Percentiles rank a stretch among this genome's conserved stretches.
These are phyloP conservation scores for Sophora flavescens DNA, from an alignment of 306 rosid species.

Conservation along the genomic window DNA sequence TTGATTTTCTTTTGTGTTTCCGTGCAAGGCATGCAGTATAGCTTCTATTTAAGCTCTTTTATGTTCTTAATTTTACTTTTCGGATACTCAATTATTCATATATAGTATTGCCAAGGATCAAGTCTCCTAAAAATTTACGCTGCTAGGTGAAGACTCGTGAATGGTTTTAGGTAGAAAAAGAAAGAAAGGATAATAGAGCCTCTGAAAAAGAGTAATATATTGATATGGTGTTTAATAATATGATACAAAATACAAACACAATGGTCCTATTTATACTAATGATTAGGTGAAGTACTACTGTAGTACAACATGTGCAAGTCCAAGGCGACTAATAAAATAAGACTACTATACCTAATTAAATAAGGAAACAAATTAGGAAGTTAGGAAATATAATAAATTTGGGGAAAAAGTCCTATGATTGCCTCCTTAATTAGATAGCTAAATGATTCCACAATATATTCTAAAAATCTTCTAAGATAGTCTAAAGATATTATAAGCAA, in stretches of 20 bases:
- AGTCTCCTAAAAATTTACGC: neutral
- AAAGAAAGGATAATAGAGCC: neutral
- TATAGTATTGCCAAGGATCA: neutral
- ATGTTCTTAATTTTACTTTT: neutral
- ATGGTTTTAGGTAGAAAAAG: neutral
- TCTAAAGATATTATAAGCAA: neutral
- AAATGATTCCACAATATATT: neutral
- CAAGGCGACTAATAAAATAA: neutral
- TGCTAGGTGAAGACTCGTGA: neutral
- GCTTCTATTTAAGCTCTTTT: slow-evolving; percentile 3
- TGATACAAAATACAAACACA: neutral
- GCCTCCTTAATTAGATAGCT: neutral
- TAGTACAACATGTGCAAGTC: no score
- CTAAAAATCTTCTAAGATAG: neutral
- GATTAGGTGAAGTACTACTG: neutral
- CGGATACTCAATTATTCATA: slow-evolving; percentile 5
- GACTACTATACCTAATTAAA: neutral
- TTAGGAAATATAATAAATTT: no score
- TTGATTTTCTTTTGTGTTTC: neutral
- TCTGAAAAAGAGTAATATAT: neutral
- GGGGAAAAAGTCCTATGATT: neutral
- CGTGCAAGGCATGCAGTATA: slow-evolving; percentile 24
- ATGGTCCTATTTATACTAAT: neutral
- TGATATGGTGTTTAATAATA: neutral
- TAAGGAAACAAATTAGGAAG: neutral